Evolutionary conservation across 176 grass and related monocot species (phyloP).

Genomic region (Alloteropsis semialata): DNA sequence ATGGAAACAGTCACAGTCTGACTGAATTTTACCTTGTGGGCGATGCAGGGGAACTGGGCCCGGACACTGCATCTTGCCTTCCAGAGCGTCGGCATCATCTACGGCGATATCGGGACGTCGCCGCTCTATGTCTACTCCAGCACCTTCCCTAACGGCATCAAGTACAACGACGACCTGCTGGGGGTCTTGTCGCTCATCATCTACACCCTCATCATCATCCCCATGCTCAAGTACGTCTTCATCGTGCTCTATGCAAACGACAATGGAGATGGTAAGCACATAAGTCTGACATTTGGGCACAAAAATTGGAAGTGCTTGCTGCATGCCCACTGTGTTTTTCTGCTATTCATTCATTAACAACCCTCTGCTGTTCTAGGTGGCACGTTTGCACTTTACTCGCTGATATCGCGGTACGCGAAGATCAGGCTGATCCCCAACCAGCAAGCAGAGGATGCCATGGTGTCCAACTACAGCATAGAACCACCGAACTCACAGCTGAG

Average conservation of each 20-base stretch:
- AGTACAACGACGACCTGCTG: conserved; percentile 40
- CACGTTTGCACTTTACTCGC: conserved; percentile 53
- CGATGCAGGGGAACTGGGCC: conserved; percentile 21
- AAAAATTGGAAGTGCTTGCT: not conserved
- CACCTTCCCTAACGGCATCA: conserved; percentile 55
- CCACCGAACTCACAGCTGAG: conserved; percentile 6
- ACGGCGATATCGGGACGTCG: conserved; percentile 66
- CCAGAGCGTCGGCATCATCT: conserved; percentile 62
- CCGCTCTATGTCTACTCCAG: conserved; percentile 56
- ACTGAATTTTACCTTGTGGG: not conserved
- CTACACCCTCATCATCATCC: conserved; percentile 40
- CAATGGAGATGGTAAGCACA: conserved; percentile 43
- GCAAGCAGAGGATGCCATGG: conserved; percentile 36
- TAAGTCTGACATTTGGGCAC: not conserved
- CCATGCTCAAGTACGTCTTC: conserved; percentile 54
- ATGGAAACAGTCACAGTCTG: not conserved
- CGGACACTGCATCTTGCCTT: conserved; percentile 48
- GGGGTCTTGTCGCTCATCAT: conserved; percentile 57
- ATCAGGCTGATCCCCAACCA: conserved; percentile 46
- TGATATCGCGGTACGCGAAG: conserved; percentile 51
- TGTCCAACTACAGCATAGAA: conserved; percentile 42
- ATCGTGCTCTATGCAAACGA: conserved; percentile 53
- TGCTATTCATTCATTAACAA: not conserved
- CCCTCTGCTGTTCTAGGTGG: conserved; percentile 22
- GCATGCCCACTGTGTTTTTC: not conserved